Evolutionary conservation across 2,329 filamentous ascomycete genomes (phyloP).

Genomic region (Arthrinium phaeospermum): DNA sequence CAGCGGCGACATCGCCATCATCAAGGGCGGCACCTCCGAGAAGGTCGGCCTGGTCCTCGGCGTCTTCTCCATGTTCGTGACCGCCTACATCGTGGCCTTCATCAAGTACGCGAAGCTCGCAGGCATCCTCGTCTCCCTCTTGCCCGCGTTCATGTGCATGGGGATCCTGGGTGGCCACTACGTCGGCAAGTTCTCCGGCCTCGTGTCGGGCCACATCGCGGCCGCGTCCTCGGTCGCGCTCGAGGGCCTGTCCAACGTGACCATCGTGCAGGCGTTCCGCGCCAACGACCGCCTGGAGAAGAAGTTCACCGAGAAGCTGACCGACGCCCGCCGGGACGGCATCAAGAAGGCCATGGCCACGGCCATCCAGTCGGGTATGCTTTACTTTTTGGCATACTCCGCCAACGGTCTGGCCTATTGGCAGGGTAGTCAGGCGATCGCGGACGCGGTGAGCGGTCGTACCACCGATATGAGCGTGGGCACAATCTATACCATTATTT

Average conservation of each 20-base stretch:
- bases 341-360: conserved; percentile 61
- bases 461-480: conserved; percentile 46
- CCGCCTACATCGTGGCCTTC: conserved; percentile 66
- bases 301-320: conserved; percentile 56
- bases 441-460: conserved; percentile 43
- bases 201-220: conserved; percentile 53
- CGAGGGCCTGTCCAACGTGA: conserved; percentile 58
- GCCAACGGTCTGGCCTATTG: conserved; percentile 71
- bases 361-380: conserved; percentile 63
- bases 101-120: conserved; percentile 63
- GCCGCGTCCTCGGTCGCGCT: conserved; percentile 61
- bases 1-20: conserved; percentile 63
- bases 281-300: conserved; percentile 57
- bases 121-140: conserved; percentile 60
- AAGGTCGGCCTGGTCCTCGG: conserved; percentile 66
- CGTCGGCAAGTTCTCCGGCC: conserved; percentile 50
- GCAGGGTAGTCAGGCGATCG: conserved; percentile 60
- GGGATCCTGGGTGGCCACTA: conserved; percentile 57
- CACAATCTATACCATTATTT: conserved; percentile 67
- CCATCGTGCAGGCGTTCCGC: conserved; percentile 61
- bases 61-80: conserved; percentile 63
- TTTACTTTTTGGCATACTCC: conserved; percentile 70
- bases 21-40: conserved; percentile 65
- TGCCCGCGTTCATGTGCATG: conserved; percentile 63
- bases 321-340: conserved; percentile 51